Evolutionary conservation across 1,284 basidiomycete genomes (phyloP).

Genomic region (Pisolithus thermaeus): DNA sequence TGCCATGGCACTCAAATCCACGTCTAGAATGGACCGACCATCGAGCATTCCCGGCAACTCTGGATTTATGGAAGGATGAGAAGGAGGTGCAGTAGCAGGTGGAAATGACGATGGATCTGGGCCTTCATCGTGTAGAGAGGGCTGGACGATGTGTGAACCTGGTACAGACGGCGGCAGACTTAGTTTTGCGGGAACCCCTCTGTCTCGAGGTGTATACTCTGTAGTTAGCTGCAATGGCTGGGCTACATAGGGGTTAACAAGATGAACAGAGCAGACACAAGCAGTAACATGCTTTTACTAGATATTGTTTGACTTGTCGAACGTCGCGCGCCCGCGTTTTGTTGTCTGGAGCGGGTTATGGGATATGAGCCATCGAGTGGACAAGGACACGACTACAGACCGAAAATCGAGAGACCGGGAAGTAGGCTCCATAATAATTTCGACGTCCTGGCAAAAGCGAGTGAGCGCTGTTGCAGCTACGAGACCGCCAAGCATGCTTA

Average conservation of each 20-base stretch:
- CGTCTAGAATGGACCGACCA: constrained; percentile 82
- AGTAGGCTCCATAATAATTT: constrained; percentile 74
- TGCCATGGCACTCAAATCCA: constrained; percentile 77
- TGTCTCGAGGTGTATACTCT: constrained; percentile 84
- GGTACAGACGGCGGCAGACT: constrained; percentile 19
- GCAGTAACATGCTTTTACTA: constrained; percentile 26
- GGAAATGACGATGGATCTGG: constrained; percentile 62
- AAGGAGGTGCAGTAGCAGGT: constrained; percentile 60
- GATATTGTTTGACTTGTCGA: constrained; percentile 19
- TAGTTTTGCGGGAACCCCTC: constrained; percentile 39
- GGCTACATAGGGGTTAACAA: constrained; percentile 18
- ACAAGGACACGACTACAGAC: constrained; percentile 31
- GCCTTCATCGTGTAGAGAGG: constrained; percentile 34
- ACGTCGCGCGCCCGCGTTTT: constrained; percentile 26
- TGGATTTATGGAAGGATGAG: constrained; percentile 73
- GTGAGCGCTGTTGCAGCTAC: constrained; percentile 1
- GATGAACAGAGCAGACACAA: background rate
- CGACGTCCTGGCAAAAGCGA: constrained; percentile 51
- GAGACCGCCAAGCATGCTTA: constrained; percentile 14
- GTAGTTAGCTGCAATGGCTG: constrained; percentile 69
- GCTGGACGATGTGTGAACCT: constrained; percentile 7
- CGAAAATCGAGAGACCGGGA: constrained; percentile 69
- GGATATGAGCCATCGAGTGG: constrained; percentile 2
- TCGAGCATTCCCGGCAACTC: constrained; percentile 61
- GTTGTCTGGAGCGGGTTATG: constrained; percentile 18